These are phyloP conservation scores for Saturnispora hagleri DNA, from an alignment of 805 yeast species.

Conservation along the genomic window DNA sequence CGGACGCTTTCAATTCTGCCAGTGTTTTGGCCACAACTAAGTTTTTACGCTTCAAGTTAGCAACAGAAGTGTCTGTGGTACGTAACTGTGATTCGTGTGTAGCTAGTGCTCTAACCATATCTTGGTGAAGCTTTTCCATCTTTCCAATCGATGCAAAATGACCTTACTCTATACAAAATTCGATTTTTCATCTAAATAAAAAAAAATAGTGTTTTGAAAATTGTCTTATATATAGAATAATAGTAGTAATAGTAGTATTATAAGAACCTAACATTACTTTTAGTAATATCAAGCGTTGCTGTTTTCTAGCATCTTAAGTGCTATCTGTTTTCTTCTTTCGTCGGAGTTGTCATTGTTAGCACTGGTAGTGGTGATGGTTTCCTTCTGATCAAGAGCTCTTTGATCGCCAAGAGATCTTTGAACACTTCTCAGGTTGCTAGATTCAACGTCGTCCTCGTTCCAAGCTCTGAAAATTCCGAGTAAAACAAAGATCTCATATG, in stretches of 20 bases:
- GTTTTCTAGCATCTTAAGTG: constrained; percentile 65
- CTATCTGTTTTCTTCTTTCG: constrained; percentile 71
- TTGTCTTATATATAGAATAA: neutral
- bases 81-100: constrained; percentile 6
- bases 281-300: constrained; percentile 14
- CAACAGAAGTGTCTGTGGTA: constrained; percentile 30
- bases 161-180: neutral
- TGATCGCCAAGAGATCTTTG: constrained; percentile 37
- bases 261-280: neutral
- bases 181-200: neutral
- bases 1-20: constrained; percentile 40
- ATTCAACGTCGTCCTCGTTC: constrained; percentile 59
- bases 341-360: constrained; percentile 38
- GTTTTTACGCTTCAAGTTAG: constrained; percentile 39
- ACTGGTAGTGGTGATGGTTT: constrained; percentile 9
- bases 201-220: neutral
- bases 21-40: constrained; percentile 48
- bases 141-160: neutral
- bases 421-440: constrained; percentile 62
- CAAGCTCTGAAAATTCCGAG: constrained; percentile 51
- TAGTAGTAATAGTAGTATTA: neutral
- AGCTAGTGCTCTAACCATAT: constrained; percentile 6
- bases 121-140: constrained; percentile 5
- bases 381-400: neutral
- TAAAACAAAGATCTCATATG: constrained; percentile 31